Percentiles rank a stretch among this genome's conserved stretches.
Evolutionary conservation across 495 filamentous ascomycete species (phyloP).

Genomic region (Lophiotrema nucula): DNA sequence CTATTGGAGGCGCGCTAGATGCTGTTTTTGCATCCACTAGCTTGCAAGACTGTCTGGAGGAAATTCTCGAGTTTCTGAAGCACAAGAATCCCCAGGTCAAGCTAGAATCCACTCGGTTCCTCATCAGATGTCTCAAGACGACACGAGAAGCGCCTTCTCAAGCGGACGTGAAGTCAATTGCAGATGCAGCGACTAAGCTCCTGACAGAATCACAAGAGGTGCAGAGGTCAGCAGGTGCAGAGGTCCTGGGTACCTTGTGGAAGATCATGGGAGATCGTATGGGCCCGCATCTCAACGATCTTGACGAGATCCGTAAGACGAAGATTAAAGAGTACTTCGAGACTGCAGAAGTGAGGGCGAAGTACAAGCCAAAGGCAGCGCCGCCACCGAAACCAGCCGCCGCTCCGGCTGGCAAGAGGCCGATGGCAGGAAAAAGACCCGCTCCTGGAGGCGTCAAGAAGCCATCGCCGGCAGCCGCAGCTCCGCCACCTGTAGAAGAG

Average conservation of each 20-base stretch:
- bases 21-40: conserved; percentile 77
- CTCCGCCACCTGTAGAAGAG: conserved; percentile 49
- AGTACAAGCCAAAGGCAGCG: conserved; percentile 88
- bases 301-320: conserved; percentile 93
- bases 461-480: conserved; percentile 51
- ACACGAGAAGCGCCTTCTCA: conserved; percentile 81
- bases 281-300: conserved; percentile 87
- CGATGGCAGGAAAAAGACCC: conserved; percentile 25
- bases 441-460: conserved; percentile 50
- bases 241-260: conserved; percentile 92
- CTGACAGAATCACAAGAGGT: conserved; percentile 84
- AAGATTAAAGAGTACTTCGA: conserved; percentile 97
- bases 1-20: conserved; percentile 79
- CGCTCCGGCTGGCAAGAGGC: conserved; percentile 46
- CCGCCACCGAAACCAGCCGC: conserved; percentile 59
- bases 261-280: conserved; percentile 98
- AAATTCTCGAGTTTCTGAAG: conserved; percentile 77
- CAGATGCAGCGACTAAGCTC: conserved; percentile 82
- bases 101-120: conserved; percentile 85
- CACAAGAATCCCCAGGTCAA: conserved; percentile 99
- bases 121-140: conserved; percentile 81
- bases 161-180: conserved; percentile 77
- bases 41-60: conserved; percentile 81
- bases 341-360: conserved; percentile 90
- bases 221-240: conserved; percentile 81